Base-by-base conservation (phyloP, 2,329 filamentous ascomycete species). In the Cladophialophora carrionii region DNA sequence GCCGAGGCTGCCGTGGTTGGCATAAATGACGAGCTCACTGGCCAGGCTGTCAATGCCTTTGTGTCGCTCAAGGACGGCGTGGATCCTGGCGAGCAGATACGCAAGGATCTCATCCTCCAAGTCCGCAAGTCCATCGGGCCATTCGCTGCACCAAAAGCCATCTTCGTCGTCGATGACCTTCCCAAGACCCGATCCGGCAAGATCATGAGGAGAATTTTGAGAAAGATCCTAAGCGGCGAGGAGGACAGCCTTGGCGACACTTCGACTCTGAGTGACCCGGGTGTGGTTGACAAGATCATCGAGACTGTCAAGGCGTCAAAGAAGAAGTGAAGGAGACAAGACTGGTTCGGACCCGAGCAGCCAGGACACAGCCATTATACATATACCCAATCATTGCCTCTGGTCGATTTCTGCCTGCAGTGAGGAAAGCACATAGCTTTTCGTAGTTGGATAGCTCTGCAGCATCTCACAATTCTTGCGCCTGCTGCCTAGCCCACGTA, bases 141-240 rank as follows among this genome's bases (percentile, higher is more conserved):
- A 3, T 99, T 99, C 76, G 95, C 95, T 3, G 93, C 95, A 34
- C 95, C 95, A 70, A 99, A 98, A 84, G 90, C 90, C 22, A 89
- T 99, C 69, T 95, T 88, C 77, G 87, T 96, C 61, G 90, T 99
- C 52, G 90, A 92, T 2, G 95, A 99, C 77, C 85, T 99, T 70
- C 95, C 95, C 74, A 98, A 99, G 88, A 99, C 95, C 43, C 86
- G 95, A 72, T 96, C 91, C 72, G 95, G 95, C 71, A 99, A 99
- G 89, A 99, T 99, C 75, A 99, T 99, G 95, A 87, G 95, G 69
- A 88, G 95, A 70, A 96, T 99, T 75, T 80, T 99, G 82, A 87
- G 95, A 74, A 99, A 99, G 91, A 96, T 99, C 75, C 80, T 99
- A 72, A 93, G 93, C 17, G 94, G 94, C 41, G 95, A 99, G 83